These are phyloP conservation scores for Lenwebbia sp. DNA, from an alignment of 345 rosid species.

Conservation along the genomic window DNA sequence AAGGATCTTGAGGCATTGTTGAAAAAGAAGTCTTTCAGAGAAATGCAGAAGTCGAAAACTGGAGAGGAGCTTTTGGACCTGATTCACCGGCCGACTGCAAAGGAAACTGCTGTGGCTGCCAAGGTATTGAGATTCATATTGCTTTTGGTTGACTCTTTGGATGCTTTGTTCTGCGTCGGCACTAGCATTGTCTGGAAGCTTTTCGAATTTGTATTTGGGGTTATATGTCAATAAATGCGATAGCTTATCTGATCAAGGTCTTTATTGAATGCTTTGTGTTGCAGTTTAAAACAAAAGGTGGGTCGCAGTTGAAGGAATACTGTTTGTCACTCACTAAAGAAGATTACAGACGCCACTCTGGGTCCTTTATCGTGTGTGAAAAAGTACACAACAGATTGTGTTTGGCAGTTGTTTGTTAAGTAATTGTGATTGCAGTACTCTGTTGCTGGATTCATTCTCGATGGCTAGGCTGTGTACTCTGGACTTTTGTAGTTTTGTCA, in stretches of 20 bases:
- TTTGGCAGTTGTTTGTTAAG: neutral
- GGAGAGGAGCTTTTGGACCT: slow-evolving; percentile 92
- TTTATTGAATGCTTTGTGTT: neutral
- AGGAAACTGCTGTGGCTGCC: slow-evolving; percentile 89
- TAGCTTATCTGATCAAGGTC: neutral
- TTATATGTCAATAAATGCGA: neutral
- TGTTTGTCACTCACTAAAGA: slow-evolving; percentile 89
- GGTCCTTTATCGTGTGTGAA: slow-evolving; percentile 77
- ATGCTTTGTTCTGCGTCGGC: neutral
- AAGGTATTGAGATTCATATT: slow-evolving; percentile 32
- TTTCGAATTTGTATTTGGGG: neutral
- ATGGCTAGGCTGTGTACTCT: neutral
- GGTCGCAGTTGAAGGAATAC: slow-evolving; percentile 91
- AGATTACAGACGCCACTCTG: slow-evolving; percentile 83
- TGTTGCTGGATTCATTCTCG: neutral
- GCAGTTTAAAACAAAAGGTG: slow-evolving; percentile 98
- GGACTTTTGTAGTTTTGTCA: neutral
- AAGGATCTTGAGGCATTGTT: slow-evolving; percentile 84
- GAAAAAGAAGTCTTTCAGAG: slow-evolving; percentile 79
- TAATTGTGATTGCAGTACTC: neutral
- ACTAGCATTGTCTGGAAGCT: neutral
- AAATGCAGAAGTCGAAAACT: slow-evolving; percentile 77
- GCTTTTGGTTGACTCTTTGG: neutral
- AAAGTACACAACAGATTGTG: slow-evolving; percentile 39
- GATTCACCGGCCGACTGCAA: slow-evolving; percentile 89